phyloP scores from a whole-genome alignment of 2,329 filamentous ascomycete species.

The Fragosphaeria purpurea region DNA sequence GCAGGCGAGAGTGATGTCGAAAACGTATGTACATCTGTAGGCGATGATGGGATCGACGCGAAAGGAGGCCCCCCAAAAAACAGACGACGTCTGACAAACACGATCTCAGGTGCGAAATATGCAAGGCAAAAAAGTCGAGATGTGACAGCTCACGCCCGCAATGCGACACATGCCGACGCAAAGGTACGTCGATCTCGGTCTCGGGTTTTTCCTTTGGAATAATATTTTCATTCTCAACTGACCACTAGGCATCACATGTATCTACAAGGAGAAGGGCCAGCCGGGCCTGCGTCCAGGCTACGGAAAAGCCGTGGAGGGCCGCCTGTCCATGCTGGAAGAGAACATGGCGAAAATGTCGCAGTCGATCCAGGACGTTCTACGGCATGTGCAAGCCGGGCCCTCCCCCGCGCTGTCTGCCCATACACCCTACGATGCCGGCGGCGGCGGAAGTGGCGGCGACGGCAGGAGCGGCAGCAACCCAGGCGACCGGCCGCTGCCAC shows the following conservation, averaged over 20 bases:
- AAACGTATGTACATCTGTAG: not conserved
- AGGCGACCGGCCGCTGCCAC: too few relatives aligned
- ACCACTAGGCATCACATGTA: conserved; percentile 2
- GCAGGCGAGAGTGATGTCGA: conserved; percentile 1
- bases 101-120: conserved; percentile 6
- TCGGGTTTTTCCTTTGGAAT: not conserved
- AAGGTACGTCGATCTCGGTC: not conserved
- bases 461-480: not conserved
- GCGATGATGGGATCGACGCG: too few relatives aligned
- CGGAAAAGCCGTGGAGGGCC: conserved; percentile 9
- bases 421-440: not conserved
- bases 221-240: not conserved
- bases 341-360: conserved; percentile 5
- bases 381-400: not conserved
- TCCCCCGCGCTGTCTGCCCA: not conserved
- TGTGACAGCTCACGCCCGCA: conserved; percentile 10
- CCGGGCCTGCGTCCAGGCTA: conserved; percentile 11
- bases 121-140: conserved; percentile 11
- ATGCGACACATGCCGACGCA: conserved; percentile 6
- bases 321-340: conserved; percentile 6
- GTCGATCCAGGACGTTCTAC: conserved; percentile 6
- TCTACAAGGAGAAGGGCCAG: conserved; percentile 9
- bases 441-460: not conserved
- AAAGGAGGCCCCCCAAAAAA: not conserved
- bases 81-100: too few relatives aligned